Base-by-base conservation (phyloP, 208 protist species). In the Wallacemonas sp. region DNA sequence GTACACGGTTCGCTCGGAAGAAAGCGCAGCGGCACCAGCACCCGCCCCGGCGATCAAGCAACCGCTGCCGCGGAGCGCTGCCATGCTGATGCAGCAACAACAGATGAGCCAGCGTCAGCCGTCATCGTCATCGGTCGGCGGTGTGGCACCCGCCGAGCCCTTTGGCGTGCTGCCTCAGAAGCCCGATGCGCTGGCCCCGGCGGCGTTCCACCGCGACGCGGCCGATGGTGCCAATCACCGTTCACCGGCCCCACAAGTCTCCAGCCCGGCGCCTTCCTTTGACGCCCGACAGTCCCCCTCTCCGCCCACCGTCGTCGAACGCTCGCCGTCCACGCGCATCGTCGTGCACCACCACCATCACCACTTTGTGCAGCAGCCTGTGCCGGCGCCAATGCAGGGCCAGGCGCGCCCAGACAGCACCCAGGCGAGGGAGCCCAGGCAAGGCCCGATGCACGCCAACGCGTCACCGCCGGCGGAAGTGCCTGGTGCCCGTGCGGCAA, bases 61-160 rank as follows among this genome's bases (percentile, higher is more conserved):
- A 52, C 70, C 70, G 37, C 37, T 58, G 1, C 39, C 42, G 41
- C 71, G 54, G 1, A 58, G 50, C 19, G 41, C 34, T 37, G 33
- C 44, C 32, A 72, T 68, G 10, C 32, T 41, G 21, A 71, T 68
- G 34, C 69, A 73, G 26, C 69, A 77, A 22, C 65, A 81, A 32
- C 76, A 81, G 39, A 70, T 78, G 9, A 71, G 74, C 24, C 45
- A 50, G 12, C 70, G 19, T 27, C 68, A 71, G 38, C 63, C 4
- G 57, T 32, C 1, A 68, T 13, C 36, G 45, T 19, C 26, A 37
- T 42, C 26, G 71, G 45, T 19, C 30, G n/a, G n/a, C 63, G 52
- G 39, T 79, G 55, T 53, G 19, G 41, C 17, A 19, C 41, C 6
- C 19, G 41, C 19, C 15, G 41, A 46, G 9, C 41, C 17, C 41